These are phyloP conservation scores for Suaeda aralocaspica DNA, from an alignment of 148 eudicot genomes.

Conservation along the genomic window DNA sequence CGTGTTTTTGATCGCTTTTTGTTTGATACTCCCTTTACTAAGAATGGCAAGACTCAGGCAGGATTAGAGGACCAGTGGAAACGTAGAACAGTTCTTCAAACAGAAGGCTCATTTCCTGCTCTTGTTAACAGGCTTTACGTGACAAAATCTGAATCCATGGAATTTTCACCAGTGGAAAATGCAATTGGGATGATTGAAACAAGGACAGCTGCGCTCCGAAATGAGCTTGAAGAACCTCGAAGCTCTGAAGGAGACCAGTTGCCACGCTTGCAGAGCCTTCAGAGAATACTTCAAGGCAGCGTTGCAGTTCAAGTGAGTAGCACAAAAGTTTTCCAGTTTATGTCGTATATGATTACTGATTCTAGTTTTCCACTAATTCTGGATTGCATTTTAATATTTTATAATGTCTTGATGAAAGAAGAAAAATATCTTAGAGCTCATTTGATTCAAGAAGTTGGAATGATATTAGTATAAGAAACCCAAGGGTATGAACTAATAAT, in stretches of 20 bases:
- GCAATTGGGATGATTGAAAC: constrained; percentile 99
- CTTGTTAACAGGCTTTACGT: constrained; percentile 90
- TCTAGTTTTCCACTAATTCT: background rate
- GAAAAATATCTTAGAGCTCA: no score
- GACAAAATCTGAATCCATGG: constrained; percentile 84
- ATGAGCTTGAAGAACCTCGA: constrained; percentile 98
- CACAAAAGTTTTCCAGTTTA: background rate
- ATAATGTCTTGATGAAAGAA: background rate
- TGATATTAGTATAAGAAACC: no score
- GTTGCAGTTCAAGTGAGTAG: constrained; percentile 98
- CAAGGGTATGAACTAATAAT: no score
- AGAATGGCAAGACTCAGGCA: constrained; percentile 98
- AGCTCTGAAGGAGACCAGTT: constrained; percentile 99
- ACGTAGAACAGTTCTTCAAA: constrained; percentile 87
- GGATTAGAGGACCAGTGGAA: constrained; percentile 99
- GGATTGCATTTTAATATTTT: background rate
- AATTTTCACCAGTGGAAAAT: constrained; percentile 97
- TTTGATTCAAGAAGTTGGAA: no score
- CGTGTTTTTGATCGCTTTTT: constrained; percentile 95
- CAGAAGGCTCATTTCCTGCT: constrained; percentile 98
- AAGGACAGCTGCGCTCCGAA: constrained; percentile 87
- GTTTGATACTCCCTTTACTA: constrained; percentile 97
- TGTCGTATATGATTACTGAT: background rate
- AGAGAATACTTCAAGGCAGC: constrained; percentile 98
- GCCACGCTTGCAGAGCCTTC: constrained; percentile 96